Evolutionary conservation across 768 basidiomycete genomes (phyloP).

Genomic region (Lactarius psammicola): DNA sequence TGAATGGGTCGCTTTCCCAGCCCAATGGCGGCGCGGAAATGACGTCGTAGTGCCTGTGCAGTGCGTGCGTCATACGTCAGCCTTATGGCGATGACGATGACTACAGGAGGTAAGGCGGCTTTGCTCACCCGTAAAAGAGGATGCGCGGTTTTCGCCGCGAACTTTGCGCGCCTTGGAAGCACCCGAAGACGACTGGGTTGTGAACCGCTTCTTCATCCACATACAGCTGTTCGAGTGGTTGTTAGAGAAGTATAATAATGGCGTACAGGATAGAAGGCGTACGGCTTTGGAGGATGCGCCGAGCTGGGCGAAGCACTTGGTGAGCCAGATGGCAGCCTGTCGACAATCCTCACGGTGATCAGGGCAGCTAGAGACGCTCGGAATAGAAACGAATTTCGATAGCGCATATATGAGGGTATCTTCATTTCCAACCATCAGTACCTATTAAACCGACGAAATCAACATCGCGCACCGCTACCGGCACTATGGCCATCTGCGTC

Average conservation of each 20-base stretch:
- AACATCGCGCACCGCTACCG: slow-evolving; percentile 11
- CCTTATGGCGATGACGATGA: no score
- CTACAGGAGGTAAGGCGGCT: background rate
- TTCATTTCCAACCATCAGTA: slow-evolving; percentile 28
- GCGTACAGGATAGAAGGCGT: background rate
- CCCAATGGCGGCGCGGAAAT: slow-evolving; percentile 71
- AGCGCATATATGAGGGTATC: slow-evolving; percentile 79
- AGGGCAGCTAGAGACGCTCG: slow-evolving; percentile 73
- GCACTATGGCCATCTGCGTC: slow-evolving; percentile 16
- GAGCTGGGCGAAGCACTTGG: slow-evolving; percentile 82
- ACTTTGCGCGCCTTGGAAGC: slow-evolving; percentile 70
- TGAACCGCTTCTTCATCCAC: slow-evolving; percentile 57
- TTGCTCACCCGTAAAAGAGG: slow-evolving; percentile 81
- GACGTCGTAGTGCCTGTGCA: slow-evolving; percentile 89
- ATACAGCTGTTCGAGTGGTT: slow-evolving; percentile 52
- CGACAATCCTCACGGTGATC: slow-evolving; percentile 81
- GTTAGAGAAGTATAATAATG: background rate
- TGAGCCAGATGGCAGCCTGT: slow-evolving; percentile 91
- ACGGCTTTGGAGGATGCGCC: slow-evolving; percentile 66
- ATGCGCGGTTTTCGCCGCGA: slow-evolving; percentile 63
- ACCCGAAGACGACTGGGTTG: slow-evolving; percentile 89
- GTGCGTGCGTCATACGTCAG: background rate
- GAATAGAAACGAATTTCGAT: slow-evolving; percentile 83
- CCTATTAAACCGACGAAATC: background rate
- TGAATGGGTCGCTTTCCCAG: slow-evolving; percentile 87